A percentile compares a stretch with the other conserved stretches of the same genome.
Conservation (phyloP, 768 basidiomycete genomes). For the Mycena leptocephala region DNA sequence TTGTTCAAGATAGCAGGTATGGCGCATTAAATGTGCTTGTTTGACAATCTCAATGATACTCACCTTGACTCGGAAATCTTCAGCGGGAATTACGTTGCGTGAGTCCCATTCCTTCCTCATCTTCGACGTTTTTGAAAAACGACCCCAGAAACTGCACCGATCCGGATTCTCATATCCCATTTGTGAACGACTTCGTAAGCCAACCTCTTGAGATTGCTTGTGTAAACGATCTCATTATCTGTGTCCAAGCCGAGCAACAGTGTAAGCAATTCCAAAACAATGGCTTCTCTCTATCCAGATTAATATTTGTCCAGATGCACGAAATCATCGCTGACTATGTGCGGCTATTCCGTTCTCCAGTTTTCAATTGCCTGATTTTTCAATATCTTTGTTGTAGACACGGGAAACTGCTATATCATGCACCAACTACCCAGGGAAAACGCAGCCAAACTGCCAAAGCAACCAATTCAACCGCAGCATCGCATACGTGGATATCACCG, state of each 20-base stretch:
- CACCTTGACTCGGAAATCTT: neutral
- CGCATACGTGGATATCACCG: neutral
- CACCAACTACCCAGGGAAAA: neutral
- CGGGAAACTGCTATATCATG: neutral
- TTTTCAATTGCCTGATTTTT: neutral
- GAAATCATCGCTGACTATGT: constrained; percentile 6
- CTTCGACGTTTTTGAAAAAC: neutral
- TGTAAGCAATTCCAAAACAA: neutral
- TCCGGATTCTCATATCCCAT: neutral
- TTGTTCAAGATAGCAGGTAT: neutral
- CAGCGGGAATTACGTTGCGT: neutral
- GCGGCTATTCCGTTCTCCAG: neutral
- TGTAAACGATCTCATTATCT: neutral
- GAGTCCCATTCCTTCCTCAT: neutral
- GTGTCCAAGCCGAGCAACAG: neutral
- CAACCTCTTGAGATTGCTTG: neutral
- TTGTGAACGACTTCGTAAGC: neutral
- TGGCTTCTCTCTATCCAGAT: neutral
- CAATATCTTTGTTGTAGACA: neutral
- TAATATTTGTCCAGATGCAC: neutral
- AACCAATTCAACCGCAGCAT: neutral
- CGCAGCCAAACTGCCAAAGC: neutral
- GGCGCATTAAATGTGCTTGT: no score
- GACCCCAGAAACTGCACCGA: neutral
- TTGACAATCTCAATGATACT: neutral